Evolutionary conservation across 108 stramenopile species (phyloP), one percentile per base, ranked within the genome.

Genomic region (Cyclotella kingstonii): DNA sequence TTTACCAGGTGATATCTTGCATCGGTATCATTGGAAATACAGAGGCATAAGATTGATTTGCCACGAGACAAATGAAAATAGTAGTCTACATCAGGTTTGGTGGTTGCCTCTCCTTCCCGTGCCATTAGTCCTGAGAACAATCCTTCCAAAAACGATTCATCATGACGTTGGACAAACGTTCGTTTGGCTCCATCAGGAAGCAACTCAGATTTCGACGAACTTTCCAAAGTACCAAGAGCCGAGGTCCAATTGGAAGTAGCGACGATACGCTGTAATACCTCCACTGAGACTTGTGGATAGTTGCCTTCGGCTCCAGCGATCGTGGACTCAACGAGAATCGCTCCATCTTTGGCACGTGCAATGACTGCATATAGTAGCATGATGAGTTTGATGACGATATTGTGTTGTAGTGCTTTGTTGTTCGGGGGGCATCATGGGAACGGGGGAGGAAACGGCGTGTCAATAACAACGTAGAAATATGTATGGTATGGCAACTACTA

Each of bases 291-390:
- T 73, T 84, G 86, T 23, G 85, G 74, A 6, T 70, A 78, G 41
- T 91, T 91, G 9, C 81, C 78, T 42, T 77, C 74, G 14, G 54
- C 34, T 9, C 85, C 70, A 1, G 66, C 69, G 23, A 73, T 60
- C 14, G 60, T 70, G 9, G 81, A 72, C 44, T 91, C 90, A 19
- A 76, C 82, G 19, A 91, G 57, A 22, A 91, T 72, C 2, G 61
- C 72, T 9, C 84, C 86, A 59, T 91, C 90, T 26, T 68, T 66
- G 31, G 81, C 56, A 17, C 85, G 73, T 35, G 79, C 83, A 63
- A 91, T 79, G 12, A 81, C 72, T n/a, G 83, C 70, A 58, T 91
- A 91, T 53, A 91, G 73, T 35, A 87, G 80, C 81, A 86, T 91
- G 23, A 14, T 8, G 42, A 7, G 36, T 11, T 22, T 23, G n/a